Evolutionary conservation across 306 rosid species (phyloP).

Genomic region (Acacia crassicarpa): DNA sequence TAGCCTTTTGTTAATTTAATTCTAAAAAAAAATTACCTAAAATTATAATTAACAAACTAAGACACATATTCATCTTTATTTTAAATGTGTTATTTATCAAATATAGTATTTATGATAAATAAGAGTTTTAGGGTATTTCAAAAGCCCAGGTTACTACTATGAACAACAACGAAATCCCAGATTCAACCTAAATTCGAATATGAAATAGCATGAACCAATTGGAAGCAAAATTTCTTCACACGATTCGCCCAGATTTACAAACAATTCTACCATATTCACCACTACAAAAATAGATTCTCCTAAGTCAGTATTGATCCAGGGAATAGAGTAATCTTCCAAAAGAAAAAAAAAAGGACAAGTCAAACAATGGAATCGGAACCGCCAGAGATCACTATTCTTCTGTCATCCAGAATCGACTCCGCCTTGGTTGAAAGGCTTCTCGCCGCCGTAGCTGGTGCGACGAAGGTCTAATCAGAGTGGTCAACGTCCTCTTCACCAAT

Average conservation of each 20-base stretch:
- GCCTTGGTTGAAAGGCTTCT: constrained; percentile 51
- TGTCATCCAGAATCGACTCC: constrained; percentile 52
- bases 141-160: too few relatives aligned
- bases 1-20: too few relatives aligned
- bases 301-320: neutral
- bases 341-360: neutral
- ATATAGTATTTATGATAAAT: too few relatives aligned
- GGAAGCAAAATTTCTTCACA: constrained; percentile 13
- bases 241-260: neutral
- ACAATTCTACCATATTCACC: neutral
- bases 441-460: constrained; percentile 61
- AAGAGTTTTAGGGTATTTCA: too few relatives aligned
- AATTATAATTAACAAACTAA: too few relatives aligned
- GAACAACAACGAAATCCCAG: neutral
- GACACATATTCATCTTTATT: too few relatives aligned
- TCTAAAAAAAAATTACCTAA: too few relatives aligned
- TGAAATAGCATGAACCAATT: neutral
- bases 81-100: too few relatives aligned
- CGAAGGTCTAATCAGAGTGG: constrained; percentile 52
- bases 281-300: neutral
- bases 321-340: neutral
- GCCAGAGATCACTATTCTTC: constrained; percentile 9
- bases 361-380: neutral
- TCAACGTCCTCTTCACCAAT: constrained; percentile 44
- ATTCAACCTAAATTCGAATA: neutral